phyloP scores from a whole-genome alignment of 768 basidiomycete species.

The Rhizopogon sp. region DNA sequence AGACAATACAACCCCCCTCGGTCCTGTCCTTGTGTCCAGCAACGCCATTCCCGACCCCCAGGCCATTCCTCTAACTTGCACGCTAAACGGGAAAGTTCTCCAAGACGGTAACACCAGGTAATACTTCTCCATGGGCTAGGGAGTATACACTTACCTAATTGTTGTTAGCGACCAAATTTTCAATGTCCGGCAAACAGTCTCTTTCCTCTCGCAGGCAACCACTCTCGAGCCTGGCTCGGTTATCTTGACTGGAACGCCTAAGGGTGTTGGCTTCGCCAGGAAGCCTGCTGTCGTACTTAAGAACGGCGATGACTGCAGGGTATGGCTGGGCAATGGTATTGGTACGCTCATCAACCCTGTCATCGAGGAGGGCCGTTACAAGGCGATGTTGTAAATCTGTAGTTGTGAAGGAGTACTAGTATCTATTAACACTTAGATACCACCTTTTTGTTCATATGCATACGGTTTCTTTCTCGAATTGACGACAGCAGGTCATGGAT shows the following conservation, averaged over 20 bases:
- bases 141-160: neutral
- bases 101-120: conserved; percentile 81
- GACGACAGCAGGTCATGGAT: neutral
- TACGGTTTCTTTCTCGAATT: neutral
- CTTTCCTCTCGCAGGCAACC: conserved; percentile 81
- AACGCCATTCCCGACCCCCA: conserved; percentile 63
- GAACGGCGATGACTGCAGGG: conserved; percentile 65
- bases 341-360: conserved; percentile 80
- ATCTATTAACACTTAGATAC: neutral
- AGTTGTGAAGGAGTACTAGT: neutral
- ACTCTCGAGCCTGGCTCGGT: conserved; percentile 78
- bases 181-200: conserved; percentile 67
- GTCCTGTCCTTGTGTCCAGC: conserved; percentile 75
- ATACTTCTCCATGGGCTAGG: neutral
- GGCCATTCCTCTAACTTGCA: conserved; percentile 52
- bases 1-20: conserved; percentile 55
- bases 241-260: conserved; percentile 80
- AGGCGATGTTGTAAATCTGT: conserved; percentile 38
- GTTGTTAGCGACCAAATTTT: conserved; percentile 74
- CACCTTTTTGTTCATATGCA: neutral
- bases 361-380: conserved; percentile 50
- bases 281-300: conserved; percentile 67
- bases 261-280: conserved; percentile 76
- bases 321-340: conserved; percentile 68
- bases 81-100: conserved; percentile 59